Conservation (phyloP, 2,329 filamentous ascomycete species). For the Fusarium circinatum region DNA sequence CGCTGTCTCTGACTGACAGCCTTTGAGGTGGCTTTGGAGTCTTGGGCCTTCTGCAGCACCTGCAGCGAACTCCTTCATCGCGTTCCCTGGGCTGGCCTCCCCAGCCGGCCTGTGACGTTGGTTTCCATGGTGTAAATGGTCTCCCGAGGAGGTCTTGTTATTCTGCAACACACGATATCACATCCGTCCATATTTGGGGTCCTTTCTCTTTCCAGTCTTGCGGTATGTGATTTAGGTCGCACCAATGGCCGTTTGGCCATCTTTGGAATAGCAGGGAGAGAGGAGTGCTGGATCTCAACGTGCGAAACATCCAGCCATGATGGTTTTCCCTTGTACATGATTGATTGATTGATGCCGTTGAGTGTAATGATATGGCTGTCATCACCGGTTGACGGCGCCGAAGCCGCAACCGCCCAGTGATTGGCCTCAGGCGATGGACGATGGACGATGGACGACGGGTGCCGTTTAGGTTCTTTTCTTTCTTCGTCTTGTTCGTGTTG, state of each 20-base stretch:
- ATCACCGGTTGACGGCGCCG: constrained; percentile 18
- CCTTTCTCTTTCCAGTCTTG: constrained; percentile 34
- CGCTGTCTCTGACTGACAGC: neutral
- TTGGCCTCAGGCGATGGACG: constrained; percentile 1
- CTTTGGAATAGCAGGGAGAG: neutral
- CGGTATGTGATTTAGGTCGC: constrained; percentile 30
- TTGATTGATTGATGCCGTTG: neutral
- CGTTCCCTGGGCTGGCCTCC: constrained; percentile 15
- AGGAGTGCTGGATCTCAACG: neutral
- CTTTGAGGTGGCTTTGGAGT: neutral
- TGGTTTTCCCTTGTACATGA: neutral
- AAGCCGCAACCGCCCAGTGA: constrained; percentile 17
- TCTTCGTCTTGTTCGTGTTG: constrained; percentile 19
- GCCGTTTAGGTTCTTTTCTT: constrained; percentile 16
- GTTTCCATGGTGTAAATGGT: constrained; percentile 17
- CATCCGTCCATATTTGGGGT: constrained; percentile 12
- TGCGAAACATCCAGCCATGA: neutral
- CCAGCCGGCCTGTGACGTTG: constrained; percentile 30
- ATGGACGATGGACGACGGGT: constrained; percentile 11
- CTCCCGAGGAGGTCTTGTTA: constrained; percentile 6
- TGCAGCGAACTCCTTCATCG: neutral
- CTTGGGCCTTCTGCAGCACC: neutral
- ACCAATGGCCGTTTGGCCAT: constrained; percentile 15
- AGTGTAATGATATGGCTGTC: constrained; percentile 12
- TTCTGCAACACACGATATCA: constrained; percentile 22